Conservation (phyloP, 345 rosid species). For the Eutrema heterophyllum region DNA sequence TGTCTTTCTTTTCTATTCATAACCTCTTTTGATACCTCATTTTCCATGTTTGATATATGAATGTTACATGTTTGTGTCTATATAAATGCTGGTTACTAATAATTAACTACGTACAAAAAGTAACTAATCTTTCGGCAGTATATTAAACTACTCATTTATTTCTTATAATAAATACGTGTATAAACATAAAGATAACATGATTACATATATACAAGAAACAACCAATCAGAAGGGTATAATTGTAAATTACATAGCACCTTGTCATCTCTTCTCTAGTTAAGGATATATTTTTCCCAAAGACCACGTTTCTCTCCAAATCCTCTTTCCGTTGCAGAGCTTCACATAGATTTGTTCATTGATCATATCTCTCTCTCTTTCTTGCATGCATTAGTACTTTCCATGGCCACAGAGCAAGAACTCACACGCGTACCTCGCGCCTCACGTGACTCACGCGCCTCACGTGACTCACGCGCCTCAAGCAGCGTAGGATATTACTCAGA, state of each 20-base stretch:
- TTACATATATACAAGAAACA: neutral
- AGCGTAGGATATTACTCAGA: slow-evolving; percentile 36
- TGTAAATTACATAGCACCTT: neutral
- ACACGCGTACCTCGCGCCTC: slow-evolving; percentile 30
- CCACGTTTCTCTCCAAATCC: slow-evolving; percentile 14
- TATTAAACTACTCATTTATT: neutral
- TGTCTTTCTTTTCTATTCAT: neutral
- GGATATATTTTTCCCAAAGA: neutral
- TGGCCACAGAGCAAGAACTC: slow-evolving; percentile 37
- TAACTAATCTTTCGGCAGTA: neutral
- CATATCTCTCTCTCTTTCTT: slow-evolving; percentile 1
- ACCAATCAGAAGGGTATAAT: neutral
- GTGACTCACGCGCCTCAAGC: slow-evolving; percentile 30
- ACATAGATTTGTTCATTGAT: neutral
- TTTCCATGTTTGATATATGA: neutral
- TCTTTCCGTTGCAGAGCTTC: slow-evolving; percentile 6
- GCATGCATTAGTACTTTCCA: slow-evolving; percentile 18
- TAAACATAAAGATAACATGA: neutral
- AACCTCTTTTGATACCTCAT: neutral
- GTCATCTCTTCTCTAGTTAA: neutral
- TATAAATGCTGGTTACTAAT: neutral
- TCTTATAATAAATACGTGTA: neutral
- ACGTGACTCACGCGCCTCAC: slow-evolving; percentile 27
- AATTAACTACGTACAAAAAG: neutral
- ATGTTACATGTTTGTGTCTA: neutral